Evolutionary conservation across 2,329 filamentous ascomycete species (phyloP), one percentile per base, ranked within the genome.

Genomic region (Bipolaris oryzae): DNA sequence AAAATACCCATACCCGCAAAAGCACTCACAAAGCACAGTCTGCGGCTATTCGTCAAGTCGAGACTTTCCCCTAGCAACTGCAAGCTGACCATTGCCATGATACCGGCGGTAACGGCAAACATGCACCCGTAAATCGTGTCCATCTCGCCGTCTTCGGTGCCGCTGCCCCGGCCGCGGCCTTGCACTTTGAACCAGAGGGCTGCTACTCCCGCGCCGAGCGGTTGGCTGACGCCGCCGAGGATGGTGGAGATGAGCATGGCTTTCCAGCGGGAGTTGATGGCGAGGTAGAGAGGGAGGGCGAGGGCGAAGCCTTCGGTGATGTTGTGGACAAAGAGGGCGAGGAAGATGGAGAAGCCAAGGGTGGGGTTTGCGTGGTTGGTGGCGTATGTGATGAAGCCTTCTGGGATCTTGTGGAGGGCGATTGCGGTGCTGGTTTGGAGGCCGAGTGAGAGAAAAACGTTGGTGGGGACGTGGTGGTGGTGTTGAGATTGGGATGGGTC

Each of bases 261-360:
- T 67, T 88, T 89, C 72, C 86, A 80, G 43, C 92, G 89, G 56
- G 88, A 94, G 60, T 89, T 85, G 31, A 97, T 85, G 1, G 95
- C 95, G 69, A 99, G 90, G 76, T 96, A 99, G 0, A 99, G 82
- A 0, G 95, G 95, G 0, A 99, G 80, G 0, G 92, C 92, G 84
- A 99, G 89, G 60, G 93, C 91, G 73, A 98, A 98, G 1, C 95
- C 95, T 79, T 99, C 95, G 25, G 92, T 93, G 70, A 99, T 96
- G 78, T 98, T 99, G 82, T 99, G 95, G 57, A 99, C 94, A 73
- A 96, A 96, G 7, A 99, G 84, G 0, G 95, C 94, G 76, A 98
- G 85, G 78, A 99, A 99, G 52, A 99, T 92, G 50, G 91, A 90
- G 76, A 96, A 87, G 18, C 95, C 95, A 0, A 99, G 85, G 0